Evolutionary conservation across 345 rosid genomes (phyloP).

Genomic region (Angophora floribunda): DNA sequence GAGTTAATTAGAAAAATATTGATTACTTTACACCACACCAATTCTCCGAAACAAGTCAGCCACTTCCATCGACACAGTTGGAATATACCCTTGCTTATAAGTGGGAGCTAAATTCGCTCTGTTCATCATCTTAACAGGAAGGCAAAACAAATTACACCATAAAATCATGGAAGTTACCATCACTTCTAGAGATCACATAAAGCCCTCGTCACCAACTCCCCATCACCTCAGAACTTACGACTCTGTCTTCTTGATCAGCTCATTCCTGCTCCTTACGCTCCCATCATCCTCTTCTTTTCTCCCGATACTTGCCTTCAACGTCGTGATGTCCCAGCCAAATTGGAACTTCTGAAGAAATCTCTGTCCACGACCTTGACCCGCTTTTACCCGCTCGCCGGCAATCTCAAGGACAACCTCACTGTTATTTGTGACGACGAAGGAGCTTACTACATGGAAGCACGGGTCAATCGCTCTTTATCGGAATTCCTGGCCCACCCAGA

Average conservation of each 20-base stretch:
- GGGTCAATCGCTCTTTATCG: not conserved
- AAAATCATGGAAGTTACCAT: constrained; percentile 2
- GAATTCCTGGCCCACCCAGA: constrained; percentile 12
- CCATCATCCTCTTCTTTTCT: constrained; percentile 5
- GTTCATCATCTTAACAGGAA: too few species aligned
- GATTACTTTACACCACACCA: too few species aligned
- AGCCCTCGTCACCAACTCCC: constrained; percentile 18
- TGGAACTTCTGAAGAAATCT: not conserved
- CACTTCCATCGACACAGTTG: constrained; percentile 31
- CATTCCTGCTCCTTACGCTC: constrained; percentile 4
- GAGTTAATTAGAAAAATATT: too few species aligned
- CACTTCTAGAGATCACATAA: constrained; percentile 6
- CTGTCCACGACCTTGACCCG: constrained; percentile 5
- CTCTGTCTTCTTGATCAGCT: constrained; percentile 15
- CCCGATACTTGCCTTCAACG: not conserved
- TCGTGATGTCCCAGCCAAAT: not conserved
- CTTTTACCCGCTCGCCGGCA: constrained; percentile 20
- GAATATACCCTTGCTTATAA: constrained; percentile 13
- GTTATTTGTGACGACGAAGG: constrained; percentile 20
- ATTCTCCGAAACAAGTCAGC: too few species aligned
- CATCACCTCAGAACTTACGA: not conserved
- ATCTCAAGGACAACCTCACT: constrained; percentile 2
- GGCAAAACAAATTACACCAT: not conserved
- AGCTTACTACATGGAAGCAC: constrained; percentile 3
- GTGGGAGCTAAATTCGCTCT: not conserved